A percentile compares a stretch with the other conserved stretches of the same genome.
Evolutionary conservation across 306 rosid genomes (phyloP).

Genomic region (Quercus dentata): DNA sequence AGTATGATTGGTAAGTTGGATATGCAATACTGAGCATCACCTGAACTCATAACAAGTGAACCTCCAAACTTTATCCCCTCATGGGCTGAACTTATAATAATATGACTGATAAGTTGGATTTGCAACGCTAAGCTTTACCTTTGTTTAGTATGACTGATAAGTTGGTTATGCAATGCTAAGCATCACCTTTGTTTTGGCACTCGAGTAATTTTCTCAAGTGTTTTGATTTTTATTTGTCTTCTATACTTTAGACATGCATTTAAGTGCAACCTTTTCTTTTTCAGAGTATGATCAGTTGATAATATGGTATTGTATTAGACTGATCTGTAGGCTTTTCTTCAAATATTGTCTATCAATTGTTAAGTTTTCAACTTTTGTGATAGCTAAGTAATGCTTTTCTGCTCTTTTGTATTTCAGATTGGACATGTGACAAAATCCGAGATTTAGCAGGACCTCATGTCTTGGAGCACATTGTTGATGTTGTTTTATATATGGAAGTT

Average conservation of each 20-base stretch:
- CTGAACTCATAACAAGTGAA: too few relatives aligned
- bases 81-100: background rate
- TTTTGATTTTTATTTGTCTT: background rate
- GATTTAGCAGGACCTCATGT: conserved; percentile 94
- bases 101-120: background rate
- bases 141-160: background rate
- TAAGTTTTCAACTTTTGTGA: conserved; percentile 14
- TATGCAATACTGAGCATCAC: background rate
- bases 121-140: background rate
- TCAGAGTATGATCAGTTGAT: background rate
- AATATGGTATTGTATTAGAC: conserved; percentile 6
- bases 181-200: background rate
- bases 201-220: background rate
- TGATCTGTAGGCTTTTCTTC: conserved; percentile 13
- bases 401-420: conserved; percentile 51
- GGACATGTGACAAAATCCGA: conserved; percentile 89
- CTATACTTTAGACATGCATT: background rate
- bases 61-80: too few relatives aligned
- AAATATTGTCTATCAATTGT: conserved; percentile 5
- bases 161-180: background rate
- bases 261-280: background rate
- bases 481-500: conserved; percentile 90
- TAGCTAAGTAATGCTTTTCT: background rate
- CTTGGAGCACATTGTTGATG: conserved; percentile 95
- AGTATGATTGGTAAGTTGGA: background rate